Evolutionary conservation across 495 filamentous ascomycete species (phyloP), one percentile per base, ranked within the genome.

Genomic region (Tuber calosporum): DNA sequence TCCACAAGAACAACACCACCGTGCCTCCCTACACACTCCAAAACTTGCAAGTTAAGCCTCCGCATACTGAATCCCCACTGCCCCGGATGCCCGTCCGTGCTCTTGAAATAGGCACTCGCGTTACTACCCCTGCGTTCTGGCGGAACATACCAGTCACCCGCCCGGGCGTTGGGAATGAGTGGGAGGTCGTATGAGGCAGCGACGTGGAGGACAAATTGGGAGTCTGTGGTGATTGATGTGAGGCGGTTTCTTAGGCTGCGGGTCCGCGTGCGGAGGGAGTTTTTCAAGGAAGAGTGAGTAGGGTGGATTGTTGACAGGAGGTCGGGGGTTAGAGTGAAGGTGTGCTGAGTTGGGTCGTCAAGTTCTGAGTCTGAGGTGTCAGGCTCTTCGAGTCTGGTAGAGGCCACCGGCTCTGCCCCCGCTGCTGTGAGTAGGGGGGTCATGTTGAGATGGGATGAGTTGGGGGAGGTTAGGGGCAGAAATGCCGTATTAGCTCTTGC

Each of bases 131-230:
- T 69, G 19, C 38, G 66, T 30, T 82, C 82, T 0, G 92, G 90
- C 40, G 88, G 84, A 48, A 97, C 91, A 82, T 99, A 99, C 95
- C 95, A 99, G 81, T 92, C 93, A 1, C 95, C 95, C 80, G 94
- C 97, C 69, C 95, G 86, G 82, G 97, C 92, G 79, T 99, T 99
- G 36, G 93, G 91, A 36, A 99, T 84, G n/a, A 97, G 83, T 0
- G 94, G 94, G n/a, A 95, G 84, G 34, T 79, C 78, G 69, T 87
- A 85, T 19, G 83, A 82, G 42, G 77, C 78, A 4, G 83, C 84
- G 0, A 90, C 88, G 17, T 86, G 83, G 22, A 83, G 82, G 22
- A 92, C 89, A 80, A 93, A 94, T 26, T 82, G 78, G 19, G 90
- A 88, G 82, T 95, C 92, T 20, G 86, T 81, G 74, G 85, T 84